These are phyloP conservation scores for Heterobasidion parviporum DNA, from an alignment of 1,284 basidiomycete genomes.

Conservation along the genomic window DNA sequence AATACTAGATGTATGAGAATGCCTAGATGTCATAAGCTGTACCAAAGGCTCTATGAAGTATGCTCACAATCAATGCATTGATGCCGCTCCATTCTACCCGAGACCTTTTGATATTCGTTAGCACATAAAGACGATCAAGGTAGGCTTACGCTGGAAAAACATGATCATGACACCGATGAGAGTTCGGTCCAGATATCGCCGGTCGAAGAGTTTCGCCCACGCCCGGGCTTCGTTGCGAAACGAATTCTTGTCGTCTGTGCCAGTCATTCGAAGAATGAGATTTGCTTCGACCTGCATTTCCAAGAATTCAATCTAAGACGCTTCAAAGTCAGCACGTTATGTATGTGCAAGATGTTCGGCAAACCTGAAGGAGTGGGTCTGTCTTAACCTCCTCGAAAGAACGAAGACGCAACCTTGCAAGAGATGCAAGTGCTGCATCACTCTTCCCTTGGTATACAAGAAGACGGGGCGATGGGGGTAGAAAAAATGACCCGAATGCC, in stretches of 20 bases:
- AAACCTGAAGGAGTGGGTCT: slow-evolving; percentile 51
- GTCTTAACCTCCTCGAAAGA: slow-evolving; percentile 25
- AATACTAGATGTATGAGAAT: slow-evolving; percentile 38
- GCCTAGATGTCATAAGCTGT: background rate
- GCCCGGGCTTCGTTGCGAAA: slow-evolving; percentile 30
- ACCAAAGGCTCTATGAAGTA: no score
- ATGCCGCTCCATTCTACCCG: slow-evolving; percentile 73
- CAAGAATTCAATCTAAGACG: slow-evolving; percentile 51
- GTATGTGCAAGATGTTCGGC: background rate
- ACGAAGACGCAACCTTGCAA: slow-evolving; percentile 46
- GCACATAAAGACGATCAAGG: background rate
- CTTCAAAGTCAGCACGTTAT: background rate
- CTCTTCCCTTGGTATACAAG: slow-evolving; percentile 48
- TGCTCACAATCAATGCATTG: slow-evolving; percentile 50
- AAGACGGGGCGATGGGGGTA: slow-evolving; percentile 70
- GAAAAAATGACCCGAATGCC: slow-evolving; percentile 49
- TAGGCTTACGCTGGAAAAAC: slow-evolving; percentile 67
- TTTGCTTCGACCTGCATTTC: slow-evolving; percentile 64
- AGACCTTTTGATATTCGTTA: background rate
- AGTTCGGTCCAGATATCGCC: slow-evolving; percentile 49
- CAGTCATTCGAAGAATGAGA: slow-evolving; percentile 32
- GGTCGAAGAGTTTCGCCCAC: slow-evolving; percentile 49
- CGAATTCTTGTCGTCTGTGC: slow-evolving; percentile 15
- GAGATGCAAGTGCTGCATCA: slow-evolving; percentile 41
- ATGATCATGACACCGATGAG: slow-evolving; percentile 64